A percentile compares a stretch with the other conserved stretches of the same genome.
Evolutionary conservation across 2,329 filamentous ascomycete genomes (phyloP).

Genomic region (Penicillium paneum): DNA sequence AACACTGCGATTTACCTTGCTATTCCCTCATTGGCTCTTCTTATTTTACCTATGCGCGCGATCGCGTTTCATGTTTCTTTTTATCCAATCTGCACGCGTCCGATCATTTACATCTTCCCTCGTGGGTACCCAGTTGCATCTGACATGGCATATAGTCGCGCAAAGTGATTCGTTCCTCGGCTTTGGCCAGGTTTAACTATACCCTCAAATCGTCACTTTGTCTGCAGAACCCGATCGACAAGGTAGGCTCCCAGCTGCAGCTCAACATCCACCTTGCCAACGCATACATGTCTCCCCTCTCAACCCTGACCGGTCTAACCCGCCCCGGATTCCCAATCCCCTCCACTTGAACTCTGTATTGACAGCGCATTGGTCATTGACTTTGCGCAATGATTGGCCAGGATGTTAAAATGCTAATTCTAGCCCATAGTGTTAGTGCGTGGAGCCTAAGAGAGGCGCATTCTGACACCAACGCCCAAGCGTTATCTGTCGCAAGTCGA

Average conservation of each 20-base stretch:
- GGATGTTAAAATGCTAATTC: slow-evolving; percentile 24
- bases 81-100: slow-evolving; percentile 15
- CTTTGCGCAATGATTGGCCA: slow-evolving; percentile 11
- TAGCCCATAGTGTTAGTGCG: slow-evolving; percentile 22
- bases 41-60: slow-evolving; percentile 1
- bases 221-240: slow-evolving; percentile 28
- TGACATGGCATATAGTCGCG: slow-evolving; percentile 14
- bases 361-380: slow-evolving; percentile 29
- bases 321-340: slow-evolving; percentile 25
- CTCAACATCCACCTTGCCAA: slow-evolving; percentile 34
- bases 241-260: slow-evolving; percentile 39
- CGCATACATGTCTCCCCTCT: slow-evolving; percentile 36
- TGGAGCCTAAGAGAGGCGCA: slow-evolving; percentile 21
- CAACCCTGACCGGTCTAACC: slow-evolving; percentile 28
- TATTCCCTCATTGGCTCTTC: slow-evolving; percentile 13
- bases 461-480: slow-evolving; percentile 27
- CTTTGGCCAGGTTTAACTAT: slow-evolving; percentile 1
- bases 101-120: slow-evolving; percentile 13
- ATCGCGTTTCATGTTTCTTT: slow-evolving; percentile 11
- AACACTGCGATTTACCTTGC: slow-evolving; percentile 1
- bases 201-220: slow-evolving; percentile 14
- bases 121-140: slow-evolving; percentile 9
- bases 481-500: slow-evolving; percentile 14
- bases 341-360: slow-evolving; percentile 19
- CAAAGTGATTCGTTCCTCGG: slow-evolving; percentile 11